Percentiles rank a stretch among this genome's conserved stretches.
These are phyloP conservation scores for Cladobotryum mycophilum DNA, from an alignment of 2,329 filamentous ascomycete genomes.

Conservation along the genomic window DNA sequence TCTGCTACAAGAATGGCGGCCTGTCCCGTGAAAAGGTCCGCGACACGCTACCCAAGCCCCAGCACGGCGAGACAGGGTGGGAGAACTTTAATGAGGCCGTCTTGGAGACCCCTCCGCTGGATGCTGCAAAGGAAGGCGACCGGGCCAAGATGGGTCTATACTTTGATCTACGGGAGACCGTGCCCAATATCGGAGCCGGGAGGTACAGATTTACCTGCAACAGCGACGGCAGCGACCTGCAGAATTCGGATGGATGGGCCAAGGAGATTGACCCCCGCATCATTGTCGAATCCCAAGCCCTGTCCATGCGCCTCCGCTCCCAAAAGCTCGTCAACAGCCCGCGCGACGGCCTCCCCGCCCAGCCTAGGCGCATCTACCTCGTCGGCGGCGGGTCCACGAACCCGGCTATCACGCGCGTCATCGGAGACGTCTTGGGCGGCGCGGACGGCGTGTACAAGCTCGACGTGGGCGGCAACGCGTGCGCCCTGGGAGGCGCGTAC, in stretches of 20 bases:
- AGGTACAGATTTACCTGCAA: slow-evolving; percentile 74
- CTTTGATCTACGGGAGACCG: slow-evolving; percentile 91
- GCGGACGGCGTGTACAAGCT: slow-evolving; percentile 87
- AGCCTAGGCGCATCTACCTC: slow-evolving; percentile 85
- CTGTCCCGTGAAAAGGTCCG: slow-evolving; percentile 86
- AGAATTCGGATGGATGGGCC: slow-evolving; percentile 32
- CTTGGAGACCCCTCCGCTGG: slow-evolving; percentile 62
- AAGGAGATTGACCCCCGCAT: slow-evolving; percentile 68
- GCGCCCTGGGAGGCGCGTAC: slow-evolving; percentile 87
- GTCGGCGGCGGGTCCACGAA: slow-evolving; percentile 90
- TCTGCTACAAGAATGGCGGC: slow-evolving; percentile 98
- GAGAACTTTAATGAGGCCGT: slow-evolving; percentile 71
- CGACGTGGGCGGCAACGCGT: slow-evolving; percentile 92
- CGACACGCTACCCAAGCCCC: slow-evolving; percentile 61
- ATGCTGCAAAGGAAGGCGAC: slow-evolving; percentile 46
- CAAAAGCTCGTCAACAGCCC: slow-evolving; percentile 63
- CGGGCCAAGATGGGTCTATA: slow-evolving; percentile 85
- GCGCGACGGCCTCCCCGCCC: slow-evolving; percentile 57
- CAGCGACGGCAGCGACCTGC: slow-evolving; percentile 47
- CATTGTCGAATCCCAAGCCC: slow-evolving; percentile 91
- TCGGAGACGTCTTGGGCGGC: slow-evolving; percentile 83
- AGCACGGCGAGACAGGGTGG: slow-evolving; percentile 55
- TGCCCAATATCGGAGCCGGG: slow-evolving; percentile 80
- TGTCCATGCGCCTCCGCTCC: slow-evolving; percentile 83
- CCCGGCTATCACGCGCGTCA: slow-evolving; percentile 76